A percentile compares a stretch with the other conserved stretches of the same genome.
Evolutionary conservation across 2,329 filamentous ascomycete genomes (phyloP).

Genomic region (Epicoccum sorghinum): DNA sequence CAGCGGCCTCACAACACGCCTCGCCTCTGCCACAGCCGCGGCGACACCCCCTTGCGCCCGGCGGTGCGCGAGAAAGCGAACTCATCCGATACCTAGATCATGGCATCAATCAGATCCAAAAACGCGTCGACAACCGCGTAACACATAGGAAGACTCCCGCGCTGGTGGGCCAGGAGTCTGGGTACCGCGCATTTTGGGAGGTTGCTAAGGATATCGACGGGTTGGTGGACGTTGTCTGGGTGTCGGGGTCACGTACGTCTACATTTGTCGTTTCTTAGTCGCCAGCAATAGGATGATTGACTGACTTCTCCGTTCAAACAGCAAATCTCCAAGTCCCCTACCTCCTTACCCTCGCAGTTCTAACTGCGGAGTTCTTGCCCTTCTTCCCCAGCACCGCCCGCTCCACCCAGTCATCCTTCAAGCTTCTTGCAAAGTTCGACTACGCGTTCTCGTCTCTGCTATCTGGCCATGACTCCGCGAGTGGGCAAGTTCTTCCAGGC

Average conservation of each 20-base stretch:
- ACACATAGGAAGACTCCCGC: constrained; percentile 57
- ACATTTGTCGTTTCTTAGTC: neutral
- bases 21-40: constrained; percentile 60
- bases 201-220: constrained; percentile 75
- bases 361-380: constrained; percentile 73
- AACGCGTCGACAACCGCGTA: constrained; percentile 37
- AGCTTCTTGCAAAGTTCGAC: constrained; percentile 78
- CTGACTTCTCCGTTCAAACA: constrained; percentile 42
- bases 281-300: too few relatives aligned
- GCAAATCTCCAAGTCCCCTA: constrained; percentile 83
- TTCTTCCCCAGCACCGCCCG: constrained; percentile 72
- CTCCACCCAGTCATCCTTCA: constrained; percentile 70
- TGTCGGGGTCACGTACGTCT: constrained; percentile 79
- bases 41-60: constrained; percentile 58
- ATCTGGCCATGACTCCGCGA: constrained; percentile 68
- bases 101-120: constrained; percentile 47
- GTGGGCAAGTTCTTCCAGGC: constrained; percentile 70
- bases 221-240: constrained; percentile 82
- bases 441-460: constrained; percentile 81
- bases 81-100: constrained; percentile 65
- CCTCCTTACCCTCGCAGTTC: constrained; percentile 76
- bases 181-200: constrained; percentile 69
- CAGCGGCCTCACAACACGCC: constrained; percentile 48
- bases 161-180: constrained; percentile 47
- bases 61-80: constrained; percentile 63